Conservation (phyloP, 2,329 filamentous ascomycete species). For the Penicillium sp. region DNA sequence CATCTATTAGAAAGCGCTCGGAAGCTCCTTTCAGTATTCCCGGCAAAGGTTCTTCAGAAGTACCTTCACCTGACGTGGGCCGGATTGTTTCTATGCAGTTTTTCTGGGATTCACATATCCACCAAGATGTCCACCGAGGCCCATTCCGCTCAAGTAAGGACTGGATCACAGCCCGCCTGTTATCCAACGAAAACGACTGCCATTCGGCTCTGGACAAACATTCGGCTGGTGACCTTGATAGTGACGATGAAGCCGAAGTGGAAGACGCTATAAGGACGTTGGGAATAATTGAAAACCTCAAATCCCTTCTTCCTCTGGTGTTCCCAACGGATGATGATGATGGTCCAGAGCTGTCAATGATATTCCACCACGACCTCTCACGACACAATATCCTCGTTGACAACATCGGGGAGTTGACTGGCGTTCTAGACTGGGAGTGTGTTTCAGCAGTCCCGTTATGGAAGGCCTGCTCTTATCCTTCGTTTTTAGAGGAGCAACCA, state of each 20-base stretch:
- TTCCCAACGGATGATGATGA: conserved; percentile 3
- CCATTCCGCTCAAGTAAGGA: conserved; percentile 16
- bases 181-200: conserved; percentile 10
- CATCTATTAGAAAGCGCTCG: no score
- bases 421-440: conserved; percentile 22
- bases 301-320: conserved; percentile 7
- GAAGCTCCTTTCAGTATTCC: neutral
- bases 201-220: conserved; percentile 7
- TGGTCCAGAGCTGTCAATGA: conserved; percentile 11
- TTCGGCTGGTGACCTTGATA: conserved; percentile 9
- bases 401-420: conserved; percentile 15
- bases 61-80: conserved; percentile 1
- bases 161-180: conserved; percentile 16
- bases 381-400: conserved; percentile 18
- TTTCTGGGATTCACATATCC: conserved; percentile 14
- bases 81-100: conserved; percentile 20
- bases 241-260: conserved; percentile 13
- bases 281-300: conserved; percentile 6
- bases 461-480: conserved; percentile 16
- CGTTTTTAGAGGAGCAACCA: conserved; percentile 7
- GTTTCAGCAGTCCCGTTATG: conserved; percentile 21
- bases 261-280: conserved; percentile 16
- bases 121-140: conserved; percentile 14
- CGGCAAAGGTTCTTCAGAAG: rapidly evolving
- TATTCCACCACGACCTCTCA: conserved; percentile 18